A percentile compares a stretch with the other conserved stretches of the same genome.
Conservation (phyloP, 2,329 filamentous ascomycete genomes). For the Curvularia sp. region DNA sequence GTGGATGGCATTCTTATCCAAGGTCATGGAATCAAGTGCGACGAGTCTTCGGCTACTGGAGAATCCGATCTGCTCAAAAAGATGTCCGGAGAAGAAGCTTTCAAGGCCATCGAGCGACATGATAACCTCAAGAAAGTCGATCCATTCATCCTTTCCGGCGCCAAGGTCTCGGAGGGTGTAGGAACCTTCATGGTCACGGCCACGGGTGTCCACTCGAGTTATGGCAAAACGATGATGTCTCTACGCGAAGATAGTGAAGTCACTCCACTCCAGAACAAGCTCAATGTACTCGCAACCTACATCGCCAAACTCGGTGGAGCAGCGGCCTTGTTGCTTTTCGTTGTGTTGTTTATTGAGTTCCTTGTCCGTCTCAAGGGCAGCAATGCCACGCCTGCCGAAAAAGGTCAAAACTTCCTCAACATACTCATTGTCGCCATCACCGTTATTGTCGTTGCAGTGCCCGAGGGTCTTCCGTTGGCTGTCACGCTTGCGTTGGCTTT, state of each 20-base stretch:
- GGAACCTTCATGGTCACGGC: conserved; percentile 79
- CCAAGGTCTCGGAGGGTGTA: conserved; percentile 77
- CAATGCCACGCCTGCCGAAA: conserved; percentile 67
- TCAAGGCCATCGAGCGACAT: conserved; percentile 67
- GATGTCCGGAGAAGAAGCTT: conserved; percentile 70
- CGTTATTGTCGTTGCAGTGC: conserved; percentile 73
- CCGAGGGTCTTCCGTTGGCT: conserved; percentile 70
- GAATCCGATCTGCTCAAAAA: conserved; percentile 78
- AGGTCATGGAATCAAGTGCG: conserved; percentile 72
- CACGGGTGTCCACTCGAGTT: conserved; percentile 75
- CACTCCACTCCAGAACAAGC: conserved; percentile 78
- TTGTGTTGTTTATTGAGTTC: conserved; percentile 87
- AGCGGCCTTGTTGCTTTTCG: conserved; percentile 80
- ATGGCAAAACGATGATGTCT: conserved; percentile 81
- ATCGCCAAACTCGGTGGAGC: conserved; percentile 80
- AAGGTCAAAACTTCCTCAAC: conserved; percentile 74
- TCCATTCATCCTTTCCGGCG: conserved; percentile 87
- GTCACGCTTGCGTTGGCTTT: conserved; percentile 73
- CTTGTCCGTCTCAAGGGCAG: conserved; percentile 69
- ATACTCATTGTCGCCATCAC: conserved; percentile 72
- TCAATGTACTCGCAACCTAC: conserved; percentile 79
- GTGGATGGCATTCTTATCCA: conserved; percentile 74
- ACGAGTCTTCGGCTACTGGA: conserved; percentile 76
- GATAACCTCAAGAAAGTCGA: conserved; percentile 72
- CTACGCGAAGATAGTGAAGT: conserved; percentile 78